Evolutionary conservation across 768 basidiomycete species (phyloP), one percentile per base, ranked within the genome.

Genomic region (Chalciporus pseudorubinellus): DNA sequence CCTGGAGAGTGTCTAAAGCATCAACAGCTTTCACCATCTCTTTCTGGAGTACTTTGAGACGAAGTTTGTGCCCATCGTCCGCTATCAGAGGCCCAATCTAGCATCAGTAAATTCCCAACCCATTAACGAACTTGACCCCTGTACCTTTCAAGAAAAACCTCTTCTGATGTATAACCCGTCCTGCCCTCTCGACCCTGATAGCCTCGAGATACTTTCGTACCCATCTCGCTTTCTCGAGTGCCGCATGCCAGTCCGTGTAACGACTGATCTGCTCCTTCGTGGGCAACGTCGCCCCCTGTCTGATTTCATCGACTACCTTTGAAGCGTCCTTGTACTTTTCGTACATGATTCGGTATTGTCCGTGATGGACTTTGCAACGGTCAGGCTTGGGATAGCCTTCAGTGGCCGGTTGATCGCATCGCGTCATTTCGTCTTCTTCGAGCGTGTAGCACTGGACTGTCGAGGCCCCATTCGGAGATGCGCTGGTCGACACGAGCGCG

Each of bases 61-160:
- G 70, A 11, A 50, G 55, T 36, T 58, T 66, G 45, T 71, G 66
- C 18, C 66, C 61, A 28, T 61, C 58, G 24, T 71, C 69, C 49
- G 57, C 69, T 31, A 13, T 70, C 47, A 34, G 19, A 18, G 6
- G 19, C 9, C 6, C 16, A 18, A 31, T 21, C 29, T 3, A 31
- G 13, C 10, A 31, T 31, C 29, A 13, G 13, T 31, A 12, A 12
- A 8, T 10, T 11, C 10, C 29, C 29, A 31, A 11, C 13, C 10
- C 29, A 11, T 13, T 13, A 31, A 11, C 10, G 9, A 26, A 26
- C 26, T 26, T 5, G 12, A 11, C 4, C 29, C 13, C 12, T 12
- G 10, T 29, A 61, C 70, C 58, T 57, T 70, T 68, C 6, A 70
- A 40, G 34, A 70, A 69, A 53, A 71, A 72, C 3, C 69, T 59